Conservation (phyloP, 108 stramenopile species). For the Epipyxis sp. region DNA sequence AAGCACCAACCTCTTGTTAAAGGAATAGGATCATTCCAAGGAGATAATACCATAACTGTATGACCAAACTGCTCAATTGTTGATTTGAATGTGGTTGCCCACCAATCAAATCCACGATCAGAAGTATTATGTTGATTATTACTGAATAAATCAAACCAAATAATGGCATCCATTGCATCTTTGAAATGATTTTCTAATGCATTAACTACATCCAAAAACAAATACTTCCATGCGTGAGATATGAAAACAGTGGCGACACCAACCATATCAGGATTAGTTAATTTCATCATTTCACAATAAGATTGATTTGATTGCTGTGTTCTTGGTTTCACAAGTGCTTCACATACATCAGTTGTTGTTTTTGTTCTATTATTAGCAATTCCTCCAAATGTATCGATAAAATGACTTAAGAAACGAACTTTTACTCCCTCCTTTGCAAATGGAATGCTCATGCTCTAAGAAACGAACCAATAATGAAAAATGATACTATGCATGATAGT, state of each 20-base stretch:
- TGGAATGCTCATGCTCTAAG: too few relatives aligned
- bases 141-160: slow-evolving; percentile 19
- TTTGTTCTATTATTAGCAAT: background rate
- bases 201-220: slow-evolving; percentile 14
- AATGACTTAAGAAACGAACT: background rate
- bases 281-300: slow-evolving; percentile 2
- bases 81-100: background rate
- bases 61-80: background rate
- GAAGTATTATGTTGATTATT: slow-evolving; percentile 11
- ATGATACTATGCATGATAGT: too few relatives aligned
- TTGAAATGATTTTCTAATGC: slow-evolving; percentile 3
- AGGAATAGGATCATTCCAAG: slow-evolving; percentile 26
- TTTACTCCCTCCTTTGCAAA: too few relatives aligned
- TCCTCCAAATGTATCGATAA: background rate
- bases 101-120: background rate
- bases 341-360: slow-evolving; percentile 17
- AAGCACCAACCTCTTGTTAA: slow-evolving; percentile 16
- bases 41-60: background rate
- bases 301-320: slow-evolving; percentile 17
- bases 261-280: background rate
- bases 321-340: slow-evolving; percentile 4
- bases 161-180: background rate
- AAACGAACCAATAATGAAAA: too few relatives aligned
- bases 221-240: slow-evolving; percentile 26
- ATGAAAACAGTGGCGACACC: slow-evolving; percentile 10